Percentiles rank a stretch among this genome's conserved stretches.
Evolutionary conservation across 2,329 filamentous ascomycete species (phyloP).

Genomic region (Ascochyta lentis): DNA sequence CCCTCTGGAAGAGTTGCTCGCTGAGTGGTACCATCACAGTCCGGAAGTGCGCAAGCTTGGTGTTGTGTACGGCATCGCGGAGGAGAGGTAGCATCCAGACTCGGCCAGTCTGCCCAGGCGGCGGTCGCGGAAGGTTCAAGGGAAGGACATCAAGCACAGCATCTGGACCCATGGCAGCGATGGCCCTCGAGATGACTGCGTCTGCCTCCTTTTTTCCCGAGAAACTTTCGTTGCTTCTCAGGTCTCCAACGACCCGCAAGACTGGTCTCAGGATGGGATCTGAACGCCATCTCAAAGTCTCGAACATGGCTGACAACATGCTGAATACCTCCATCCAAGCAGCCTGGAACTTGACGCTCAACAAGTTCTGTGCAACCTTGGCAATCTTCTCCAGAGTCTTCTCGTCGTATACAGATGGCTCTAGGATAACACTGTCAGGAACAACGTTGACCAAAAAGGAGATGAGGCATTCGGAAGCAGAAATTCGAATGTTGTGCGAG

Average conservation of each 20-base stretch:
- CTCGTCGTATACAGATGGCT: constrained; percentile 91
- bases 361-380: constrained; percentile 72
- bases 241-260: constrained; percentile 80
- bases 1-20: constrained; percentile 85
- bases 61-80: constrained; percentile 88
- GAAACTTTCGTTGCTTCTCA: constrained; percentile 88
- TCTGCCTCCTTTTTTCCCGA: constrained; percentile 94
- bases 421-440: constrained; percentile 79
- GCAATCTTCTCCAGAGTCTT: constrained; percentile 85
- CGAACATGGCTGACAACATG: constrained; percentile 85
- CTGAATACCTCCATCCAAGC: constrained; percentile 96
- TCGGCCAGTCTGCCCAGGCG: constrained; percentile 78
- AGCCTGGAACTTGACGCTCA: constrained; percentile 89
- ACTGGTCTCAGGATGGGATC: constrained; percentile 78
- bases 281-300: constrained; percentile 83
- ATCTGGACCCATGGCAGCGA: constrained; percentile 88
- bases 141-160: constrained; percentile 82
- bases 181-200: constrained; percentile 83
- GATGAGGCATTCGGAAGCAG: constrained; percentile 91
- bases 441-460: constrained; percentile 93
- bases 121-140: constrained; percentile 81
- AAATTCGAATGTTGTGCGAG: constrained; percentile 91
- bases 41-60: constrained; percentile 83
- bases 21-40: constrained; percentile 87
- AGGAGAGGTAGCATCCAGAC: constrained; percentile 95